A percentile compares a stretch with the other conserved stretches of the same genome.
Evolutionary conservation across 192 early-diverging fungal genomes (phyloP).

Genomic region (Rhizoclosmatium globosum): DNA sequence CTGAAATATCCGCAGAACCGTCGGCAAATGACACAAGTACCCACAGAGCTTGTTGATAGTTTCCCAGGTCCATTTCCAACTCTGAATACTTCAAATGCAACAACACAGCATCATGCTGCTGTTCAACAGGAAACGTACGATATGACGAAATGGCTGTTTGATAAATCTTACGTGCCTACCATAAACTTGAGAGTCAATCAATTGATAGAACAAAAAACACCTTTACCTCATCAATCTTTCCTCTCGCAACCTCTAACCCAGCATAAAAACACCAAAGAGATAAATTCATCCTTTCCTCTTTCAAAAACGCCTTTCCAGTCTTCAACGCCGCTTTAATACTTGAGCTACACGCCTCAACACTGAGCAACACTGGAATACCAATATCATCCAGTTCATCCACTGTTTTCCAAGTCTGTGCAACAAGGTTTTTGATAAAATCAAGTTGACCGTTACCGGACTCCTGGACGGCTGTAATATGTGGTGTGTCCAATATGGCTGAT

Average conservation of each 20-base stretch:
- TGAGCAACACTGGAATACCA: constrained; percentile 20
- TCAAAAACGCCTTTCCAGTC: constrained; percentile 47
- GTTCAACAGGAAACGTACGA: constrained; percentile 32
- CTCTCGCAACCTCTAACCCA: constrained; percentile 35
- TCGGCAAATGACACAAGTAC: constrained; percentile 37
- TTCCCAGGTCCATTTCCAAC: constrained; percentile 32
- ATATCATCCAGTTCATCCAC: constrained; percentile 20
- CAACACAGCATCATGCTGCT: constrained; percentile 38
- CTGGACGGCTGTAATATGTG: not conserved
- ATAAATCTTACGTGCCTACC: constrained; percentile 54
- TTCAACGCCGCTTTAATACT: constrained; percentile 40
- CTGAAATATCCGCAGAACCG: constrained; percentile 6
- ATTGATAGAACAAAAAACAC: not conserved
- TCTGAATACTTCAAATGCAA: constrained; percentile 47
- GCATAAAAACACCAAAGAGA: constrained; percentile 53
- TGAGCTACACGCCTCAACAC: constrained; percentile 30
- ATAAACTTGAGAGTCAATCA: not conserved
- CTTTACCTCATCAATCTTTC: constrained; percentile 43
- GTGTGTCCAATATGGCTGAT: not conserved
- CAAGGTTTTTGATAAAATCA: constrained; percentile 10
- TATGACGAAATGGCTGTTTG: constrained; percentile 47
- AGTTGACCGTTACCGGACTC: constrained; percentile 6
- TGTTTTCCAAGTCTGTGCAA: constrained; percentile 6
- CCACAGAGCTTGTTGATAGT: constrained; percentile 16
- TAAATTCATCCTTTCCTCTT: constrained; percentile 51